Evolutionary conservation across 2,329 filamentous ascomycete species (phyloP).

Genomic region (Exophiala calicioides): DNA sequence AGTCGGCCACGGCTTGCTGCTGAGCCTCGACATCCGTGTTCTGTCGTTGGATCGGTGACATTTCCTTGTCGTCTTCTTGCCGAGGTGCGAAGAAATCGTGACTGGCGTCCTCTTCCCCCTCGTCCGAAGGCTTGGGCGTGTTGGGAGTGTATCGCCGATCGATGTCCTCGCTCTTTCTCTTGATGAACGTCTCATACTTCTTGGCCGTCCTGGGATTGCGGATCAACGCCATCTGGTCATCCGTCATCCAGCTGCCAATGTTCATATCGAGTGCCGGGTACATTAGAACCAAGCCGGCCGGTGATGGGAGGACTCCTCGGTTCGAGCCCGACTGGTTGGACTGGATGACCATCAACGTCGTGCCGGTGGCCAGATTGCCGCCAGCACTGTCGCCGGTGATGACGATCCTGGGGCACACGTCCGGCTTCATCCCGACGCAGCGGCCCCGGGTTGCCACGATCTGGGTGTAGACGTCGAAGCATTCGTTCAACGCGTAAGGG

Average conservation of each 20-base stretch:
- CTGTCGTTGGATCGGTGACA: conserved; percentile 30
- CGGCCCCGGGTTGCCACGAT: conserved; percentile 71
- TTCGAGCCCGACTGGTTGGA: conserved; percentile 50
- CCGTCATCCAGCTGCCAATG: conserved; percentile 98
- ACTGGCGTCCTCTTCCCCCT: conserved; percentile 56
- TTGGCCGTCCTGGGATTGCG: conserved; percentile 68
- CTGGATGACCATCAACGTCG: conserved; percentile 87
- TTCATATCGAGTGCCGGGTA: conserved; percentile 96
- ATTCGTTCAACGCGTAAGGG: conserved; percentile 82
- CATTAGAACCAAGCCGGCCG: conserved; percentile 78
- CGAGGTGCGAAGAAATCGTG: conserved; percentile 35
- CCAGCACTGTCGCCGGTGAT: conserved; percentile 80
- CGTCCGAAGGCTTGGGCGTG: conserved; percentile 78
- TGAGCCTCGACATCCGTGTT: conserved; percentile 38
- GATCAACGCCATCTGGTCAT: conserved; percentile 94
- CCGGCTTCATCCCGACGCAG: conserved; percentile 73
- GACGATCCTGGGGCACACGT: conserved; percentile 65
- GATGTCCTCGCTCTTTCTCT: conserved; percentile 77
- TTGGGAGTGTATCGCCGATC: conserved; percentile 66
- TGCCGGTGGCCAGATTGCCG: conserved; percentile 76
- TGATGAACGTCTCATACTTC: conserved; percentile 67
- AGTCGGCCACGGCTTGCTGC: conserved; percentile 36
- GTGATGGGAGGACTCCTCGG: conserved; percentile 65
- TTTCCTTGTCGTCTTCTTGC: conserved; percentile 30
- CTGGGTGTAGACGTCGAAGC: conserved; percentile 79